These are phyloP conservation scores for Amaranthus cruentus DNA, from an alignment of 148 eudicot genomes.

Conservation along the genomic window DNA sequence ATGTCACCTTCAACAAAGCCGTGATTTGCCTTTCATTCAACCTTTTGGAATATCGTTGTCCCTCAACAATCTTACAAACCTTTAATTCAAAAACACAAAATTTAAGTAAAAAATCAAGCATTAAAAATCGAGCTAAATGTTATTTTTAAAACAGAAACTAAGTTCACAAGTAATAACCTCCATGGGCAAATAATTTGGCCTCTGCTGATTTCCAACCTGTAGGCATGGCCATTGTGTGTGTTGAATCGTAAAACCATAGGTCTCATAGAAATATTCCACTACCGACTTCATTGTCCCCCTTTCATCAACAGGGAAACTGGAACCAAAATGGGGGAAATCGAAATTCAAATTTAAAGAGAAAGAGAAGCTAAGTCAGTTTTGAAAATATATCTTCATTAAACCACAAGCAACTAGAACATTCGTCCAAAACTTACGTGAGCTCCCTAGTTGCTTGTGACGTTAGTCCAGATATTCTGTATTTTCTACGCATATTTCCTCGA, in stretches of 20 bases:
- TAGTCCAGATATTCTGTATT: slow-evolving; percentile 65
- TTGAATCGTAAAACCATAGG: slow-evolving; percentile 64
- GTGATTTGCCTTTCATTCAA: slow-evolving; percentile 80
- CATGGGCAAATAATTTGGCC: slow-evolving; percentile 86
- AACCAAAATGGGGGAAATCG: background rate
- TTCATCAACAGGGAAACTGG: slow-evolving; percentile 80
- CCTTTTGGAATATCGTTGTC: slow-evolving; percentile 78
- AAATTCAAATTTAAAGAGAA: background rate
- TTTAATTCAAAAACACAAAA: background rate
- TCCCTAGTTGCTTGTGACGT: slow-evolving; percentile 79
- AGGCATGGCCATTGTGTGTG: slow-evolving; percentile 82
- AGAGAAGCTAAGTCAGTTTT: background rate
- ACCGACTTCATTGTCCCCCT: slow-evolving; percentile 75
- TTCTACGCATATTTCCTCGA: slow-evolving; percentile 68
- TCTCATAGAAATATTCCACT: slow-evolving; percentile 71
- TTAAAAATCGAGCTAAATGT: background rate
- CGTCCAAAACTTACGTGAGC: slow-evolving; percentile 45
- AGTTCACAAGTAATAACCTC: slow-evolving; percentile 43
- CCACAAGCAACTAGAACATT: background rate
- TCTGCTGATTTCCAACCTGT: slow-evolving; percentile 77
- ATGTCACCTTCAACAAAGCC: slow-evolving; percentile 71
- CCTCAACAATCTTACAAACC: slow-evolving; percentile 90
- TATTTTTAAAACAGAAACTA: background rate
- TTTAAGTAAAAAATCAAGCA: slow-evolving; percentile 9
- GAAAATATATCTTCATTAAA: background rate